These are phyloP conservation scores for Ascoidea tarda DNA, from an alignment of 805 yeast species.

Conservation along the genomic window DNA sequence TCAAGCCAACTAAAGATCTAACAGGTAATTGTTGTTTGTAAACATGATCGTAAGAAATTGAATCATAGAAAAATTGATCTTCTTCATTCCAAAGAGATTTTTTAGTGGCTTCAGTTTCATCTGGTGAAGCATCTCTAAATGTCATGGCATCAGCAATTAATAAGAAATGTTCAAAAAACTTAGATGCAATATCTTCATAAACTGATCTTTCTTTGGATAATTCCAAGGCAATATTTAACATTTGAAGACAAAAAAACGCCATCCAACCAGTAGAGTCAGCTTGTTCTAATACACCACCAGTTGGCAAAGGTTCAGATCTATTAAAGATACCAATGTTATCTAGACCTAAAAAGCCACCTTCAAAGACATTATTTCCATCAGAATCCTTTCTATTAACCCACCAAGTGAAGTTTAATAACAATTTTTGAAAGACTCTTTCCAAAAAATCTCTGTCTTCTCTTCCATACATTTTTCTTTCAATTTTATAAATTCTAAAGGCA, in stretches of 20 bases:
- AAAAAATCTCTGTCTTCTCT: slow-evolving; percentile 66
- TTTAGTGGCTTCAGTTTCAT: slow-evolving; percentile 25
- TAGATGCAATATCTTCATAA: slow-evolving; percentile 87
- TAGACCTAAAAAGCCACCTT: slow-evolving; percentile 87
- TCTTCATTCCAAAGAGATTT: slow-evolving; percentile 81
- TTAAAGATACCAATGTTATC: slow-evolving; percentile 90
- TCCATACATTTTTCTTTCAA: slow-evolving; percentile 79
- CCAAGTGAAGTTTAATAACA: slow-evolving; percentile 86
- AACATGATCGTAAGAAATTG: slow-evolving; percentile 70
- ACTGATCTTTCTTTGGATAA: slow-evolving; percentile 74
- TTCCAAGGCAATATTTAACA: slow-evolving; percentile 87
- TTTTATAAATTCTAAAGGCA: slow-evolving; percentile 71
- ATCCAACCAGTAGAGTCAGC: slow-evolving; percentile 98
- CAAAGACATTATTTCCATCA: slow-evolving; percentile 80
- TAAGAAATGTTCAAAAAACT: slow-evolving; percentile 85
- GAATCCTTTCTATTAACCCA: slow-evolving; percentile 90
- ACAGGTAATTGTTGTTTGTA: slow-evolving; percentile 62
- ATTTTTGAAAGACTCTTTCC: slow-evolving; percentile 87
- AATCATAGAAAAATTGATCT: slow-evolving; percentile 82
- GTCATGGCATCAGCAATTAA: slow-evolving; percentile 92
- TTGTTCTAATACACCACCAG: slow-evolving; percentile 82
- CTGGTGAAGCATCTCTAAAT: slow-evolving; percentile 20
- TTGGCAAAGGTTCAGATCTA: slow-evolving; percentile 85
- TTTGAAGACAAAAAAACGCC: slow-evolving; percentile 83
- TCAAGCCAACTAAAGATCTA: slow-evolving; percentile 80